A percentile compares a stretch with the other conserved stretches of the same genome.
These are phyloP conservation scores for Penicillium sp. DNA, from an alignment of 2,329 filamentous ascomycete species.

Conservation along the genomic window DNA sequence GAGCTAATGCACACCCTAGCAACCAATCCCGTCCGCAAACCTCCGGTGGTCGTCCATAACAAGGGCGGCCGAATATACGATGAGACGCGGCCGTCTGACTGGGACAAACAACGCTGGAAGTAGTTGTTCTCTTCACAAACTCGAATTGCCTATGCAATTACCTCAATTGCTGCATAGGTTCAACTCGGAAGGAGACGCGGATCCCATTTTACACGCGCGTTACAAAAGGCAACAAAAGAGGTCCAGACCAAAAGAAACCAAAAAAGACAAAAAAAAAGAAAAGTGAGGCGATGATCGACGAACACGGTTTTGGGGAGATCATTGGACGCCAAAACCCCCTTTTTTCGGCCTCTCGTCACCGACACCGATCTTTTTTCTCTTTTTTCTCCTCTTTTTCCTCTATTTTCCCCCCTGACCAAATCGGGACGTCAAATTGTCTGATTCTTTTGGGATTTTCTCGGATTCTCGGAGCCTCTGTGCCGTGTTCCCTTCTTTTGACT, in stretches of 20 bases:
- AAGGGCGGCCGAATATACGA: conserved; percentile 39
- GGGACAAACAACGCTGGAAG: conserved; percentile 43
- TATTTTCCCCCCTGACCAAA: conserved; percentile 9
- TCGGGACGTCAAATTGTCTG: background rate
- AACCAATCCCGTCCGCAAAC: conserved; percentile 35
- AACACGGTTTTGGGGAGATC: background rate
- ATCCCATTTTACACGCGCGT: conserved; percentile 20
- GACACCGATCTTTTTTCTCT: conserved; percentile 1
- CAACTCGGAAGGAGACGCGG: conserved; percentile 1
- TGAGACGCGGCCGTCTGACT: conserved; percentile 39
- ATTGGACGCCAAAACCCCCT: conserved; percentile 13
- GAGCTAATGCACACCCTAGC: conserved; percentile 24
- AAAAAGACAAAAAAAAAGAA: background rate
- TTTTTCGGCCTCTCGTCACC: conserved; percentile 15
- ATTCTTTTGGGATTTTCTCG: background rate
- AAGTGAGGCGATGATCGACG: conserved; percentile 23
- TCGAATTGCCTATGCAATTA: background rate
- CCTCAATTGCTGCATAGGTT: background rate
- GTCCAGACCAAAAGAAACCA: background rate
- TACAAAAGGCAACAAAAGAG: background rate
- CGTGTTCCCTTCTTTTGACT: background rate
- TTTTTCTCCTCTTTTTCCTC: background rate
- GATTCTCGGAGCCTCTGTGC: background rate
- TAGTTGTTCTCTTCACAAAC: conserved; percentile 17
- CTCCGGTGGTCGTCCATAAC: conserved; percentile 38